Conservation (phyloP, 345 rosid species). For the Bruguiera parviflora region DNA sequence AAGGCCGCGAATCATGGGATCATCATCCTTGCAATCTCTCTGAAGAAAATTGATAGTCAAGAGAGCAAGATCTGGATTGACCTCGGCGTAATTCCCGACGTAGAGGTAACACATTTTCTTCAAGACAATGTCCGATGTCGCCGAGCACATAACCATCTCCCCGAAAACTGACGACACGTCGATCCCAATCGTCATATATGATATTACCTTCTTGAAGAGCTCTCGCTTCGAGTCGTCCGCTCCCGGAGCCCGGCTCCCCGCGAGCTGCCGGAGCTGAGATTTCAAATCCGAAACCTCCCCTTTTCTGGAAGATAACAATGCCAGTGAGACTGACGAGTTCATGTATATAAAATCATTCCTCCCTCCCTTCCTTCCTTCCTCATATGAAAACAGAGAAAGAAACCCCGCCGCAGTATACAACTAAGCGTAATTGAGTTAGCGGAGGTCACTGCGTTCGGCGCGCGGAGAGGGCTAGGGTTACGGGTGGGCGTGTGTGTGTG, state of each 20-base stretch:
- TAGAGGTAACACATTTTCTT: conserved; percentile 98
- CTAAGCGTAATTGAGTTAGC: background rate
- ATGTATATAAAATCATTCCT: background rate
- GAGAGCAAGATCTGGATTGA: conserved; percentile 87
- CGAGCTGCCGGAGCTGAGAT: conserved; percentile 90
- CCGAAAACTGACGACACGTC: conserved; percentile 92
- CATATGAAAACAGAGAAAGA: no score
- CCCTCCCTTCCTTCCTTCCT: no score
- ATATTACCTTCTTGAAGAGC: conserved; percentile 89
- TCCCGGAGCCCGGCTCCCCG: conserved; percentile 94
- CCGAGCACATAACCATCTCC: conserved; percentile 99
- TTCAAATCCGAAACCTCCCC: conserved; percentile 93
- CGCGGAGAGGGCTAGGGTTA: background rate
- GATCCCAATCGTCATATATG: conserved; percentile 89
- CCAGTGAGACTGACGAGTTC: background rate
- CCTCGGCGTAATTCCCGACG: conserved; percentile 97
- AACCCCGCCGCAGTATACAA: no score
- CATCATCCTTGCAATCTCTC: conserved; percentile 93
- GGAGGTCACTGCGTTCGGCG: background rate
- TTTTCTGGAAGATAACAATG: conserved; percentile 49
- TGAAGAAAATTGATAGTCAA: conserved; percentile 93
- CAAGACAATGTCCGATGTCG: conserved; percentile 92
- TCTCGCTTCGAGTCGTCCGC: conserved; percentile 94
- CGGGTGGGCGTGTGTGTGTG: no score
- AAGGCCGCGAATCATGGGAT: conserved; percentile 95